These are phyloP conservation scores for Chaetomiaceae sp. DNA, from an alignment of 2,329 filamentous ascomycete species.

Conservation along the genomic window DNA sequence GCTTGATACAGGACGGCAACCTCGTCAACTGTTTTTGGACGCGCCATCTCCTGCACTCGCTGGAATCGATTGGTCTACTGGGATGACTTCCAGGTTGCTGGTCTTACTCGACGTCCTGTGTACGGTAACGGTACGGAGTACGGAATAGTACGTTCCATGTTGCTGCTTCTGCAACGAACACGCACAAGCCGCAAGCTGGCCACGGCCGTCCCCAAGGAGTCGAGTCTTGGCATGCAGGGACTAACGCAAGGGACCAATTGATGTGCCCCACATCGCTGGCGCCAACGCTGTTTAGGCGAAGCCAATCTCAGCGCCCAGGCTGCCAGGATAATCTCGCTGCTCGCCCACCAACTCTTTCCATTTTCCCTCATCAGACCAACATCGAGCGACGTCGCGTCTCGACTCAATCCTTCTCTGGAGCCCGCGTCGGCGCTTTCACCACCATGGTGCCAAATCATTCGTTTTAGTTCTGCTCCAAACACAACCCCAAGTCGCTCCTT, in stretches of 20 bases:
- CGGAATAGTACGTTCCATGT: no score
- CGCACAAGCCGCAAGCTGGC: background rate
- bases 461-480: constrained; percentile 3
- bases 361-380: constrained; percentile 12
- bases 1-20: constrained; percentile 27
- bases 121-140: constrained; percentile 15
- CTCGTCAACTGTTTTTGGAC: constrained; percentile 33
- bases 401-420: constrained; percentile 1
- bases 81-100: constrained; percentile 19
- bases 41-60: constrained; percentile 38
- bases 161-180: no score
- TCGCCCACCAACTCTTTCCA: background rate
- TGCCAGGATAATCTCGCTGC: constrained; percentile 1
- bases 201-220: no score
- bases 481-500: constrained; percentile 12
- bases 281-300: background rate
- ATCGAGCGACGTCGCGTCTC: background rate
- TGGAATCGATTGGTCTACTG: constrained; percentile 36
- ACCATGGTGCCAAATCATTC: constrained; percentile 19
- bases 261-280: background rate
- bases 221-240: constrained; percentile 11
- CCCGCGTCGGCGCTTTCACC: background rate
- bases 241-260: constrained; percentile 10
- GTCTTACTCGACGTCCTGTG: no score
- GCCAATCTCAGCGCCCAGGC: constrained; percentile 4